A percentile compares a stretch with the other conserved stretches of the same genome.
Conservation (phyloP, 2,329 filamentous ascomycete genomes). For the Plenodomus biglobosus region DNA sequence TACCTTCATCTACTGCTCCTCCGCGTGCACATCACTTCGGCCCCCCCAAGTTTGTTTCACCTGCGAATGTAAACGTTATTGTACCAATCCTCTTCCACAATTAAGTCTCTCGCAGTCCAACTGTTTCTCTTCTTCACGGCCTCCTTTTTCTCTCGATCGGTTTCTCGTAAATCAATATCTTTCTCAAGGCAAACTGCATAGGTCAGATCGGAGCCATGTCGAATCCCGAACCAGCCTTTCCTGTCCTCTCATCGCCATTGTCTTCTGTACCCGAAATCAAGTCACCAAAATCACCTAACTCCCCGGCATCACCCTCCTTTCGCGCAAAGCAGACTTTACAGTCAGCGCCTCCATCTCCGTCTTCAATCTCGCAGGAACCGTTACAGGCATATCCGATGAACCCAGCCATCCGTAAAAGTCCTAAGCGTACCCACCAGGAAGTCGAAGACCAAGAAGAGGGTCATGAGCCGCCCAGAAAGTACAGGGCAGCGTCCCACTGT, state of each 20-base stretch:
- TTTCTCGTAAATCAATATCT: neutral
- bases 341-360: neutral
- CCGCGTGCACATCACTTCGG: no score
- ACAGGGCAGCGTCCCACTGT: neutral
- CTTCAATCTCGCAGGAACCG: neutral
- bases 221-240: conserved; percentile 6
- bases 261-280: conserved; percentile 3
- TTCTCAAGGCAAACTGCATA: conserved; percentile 1
- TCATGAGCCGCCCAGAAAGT: neutral
- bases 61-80: neutral
- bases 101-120: no score
- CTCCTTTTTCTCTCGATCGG: neutral
- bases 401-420: conserved; percentile 5
- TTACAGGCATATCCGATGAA: neutral
- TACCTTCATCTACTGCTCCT: no score
- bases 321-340: neutral
- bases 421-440: conserved; percentile 14
- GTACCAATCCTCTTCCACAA: no score
- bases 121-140: no score
- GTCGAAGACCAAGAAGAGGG: neutral
- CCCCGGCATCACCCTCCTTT: neutral
- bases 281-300: neutral
- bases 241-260: conserved; percentile 12
- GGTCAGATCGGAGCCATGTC: conserved; percentile 7
- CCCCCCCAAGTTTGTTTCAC: neutral